Conservation (phyloP, 2,329 filamentous ascomycete species). For the Colletotrichum orchidophilum region DNA sequence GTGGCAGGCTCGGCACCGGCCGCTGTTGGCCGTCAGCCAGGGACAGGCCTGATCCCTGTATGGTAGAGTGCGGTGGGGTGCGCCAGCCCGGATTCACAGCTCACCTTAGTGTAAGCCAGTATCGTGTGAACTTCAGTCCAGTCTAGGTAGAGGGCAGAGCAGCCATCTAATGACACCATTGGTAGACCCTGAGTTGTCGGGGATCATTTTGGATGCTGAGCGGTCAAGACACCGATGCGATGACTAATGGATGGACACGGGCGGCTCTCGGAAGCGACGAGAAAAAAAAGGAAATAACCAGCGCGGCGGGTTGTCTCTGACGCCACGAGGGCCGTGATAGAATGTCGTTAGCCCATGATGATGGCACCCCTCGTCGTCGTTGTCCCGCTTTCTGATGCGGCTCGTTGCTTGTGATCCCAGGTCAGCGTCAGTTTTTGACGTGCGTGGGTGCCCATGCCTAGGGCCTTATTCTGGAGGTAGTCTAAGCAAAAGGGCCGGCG, state of each 20-base stretch:
- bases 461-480: not conserved
- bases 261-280: not conserved
- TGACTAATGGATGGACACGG: not conserved
- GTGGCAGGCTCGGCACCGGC: constrained; percentile 6
- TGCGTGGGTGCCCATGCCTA: not conserved
- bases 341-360: constrained; percentile 8
- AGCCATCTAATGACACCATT: not conserved
- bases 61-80: not conserved
- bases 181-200: constrained; percentile 1
- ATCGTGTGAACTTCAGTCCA: constrained; percentile 3
- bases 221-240: not conserved
- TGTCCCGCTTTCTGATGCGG: constrained; percentile 8
- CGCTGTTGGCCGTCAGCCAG: constrained; percentile 5
- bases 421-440: not conserved
- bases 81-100: not conserved
- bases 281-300: not conserved
- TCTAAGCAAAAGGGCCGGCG: not conserved
- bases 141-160: not conserved
- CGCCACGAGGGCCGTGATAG: constrained; percentile 7
- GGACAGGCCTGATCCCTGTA: constrained; percentile 4
- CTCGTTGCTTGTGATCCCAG: not conserved
- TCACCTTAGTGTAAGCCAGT: constrained; percentile 13
- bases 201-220: not conserved
- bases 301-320: not conserved
- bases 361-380: not conserved